Conservation (phyloP, 768 basidiomycete species). For the Boletales sp. region DNA sequence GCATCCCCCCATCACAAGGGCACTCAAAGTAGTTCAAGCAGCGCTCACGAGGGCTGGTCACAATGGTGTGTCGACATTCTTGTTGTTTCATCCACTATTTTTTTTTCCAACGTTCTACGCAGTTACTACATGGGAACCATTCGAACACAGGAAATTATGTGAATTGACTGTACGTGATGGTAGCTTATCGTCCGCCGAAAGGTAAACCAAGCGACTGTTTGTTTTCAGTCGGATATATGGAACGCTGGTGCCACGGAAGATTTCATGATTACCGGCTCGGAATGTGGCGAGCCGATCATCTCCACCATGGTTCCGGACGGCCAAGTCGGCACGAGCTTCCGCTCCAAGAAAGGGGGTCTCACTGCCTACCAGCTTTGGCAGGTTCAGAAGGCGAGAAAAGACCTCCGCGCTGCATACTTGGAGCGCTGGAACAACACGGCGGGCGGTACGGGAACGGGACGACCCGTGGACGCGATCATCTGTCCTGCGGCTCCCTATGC, state of each 20-base stretch:
- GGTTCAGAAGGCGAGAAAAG: conserved; percentile 44
- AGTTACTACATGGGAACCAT: conserved; percentile 72
- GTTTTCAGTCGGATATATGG: conserved; percentile 32
- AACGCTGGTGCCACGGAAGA: conserved; percentile 48
- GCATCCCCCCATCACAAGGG: conserved; percentile 62
- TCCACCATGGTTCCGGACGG: conserved; percentile 40
- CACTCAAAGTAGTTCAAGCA: conserved; percentile 50
- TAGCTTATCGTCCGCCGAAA: too few species aligned
- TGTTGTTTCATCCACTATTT: neutral
- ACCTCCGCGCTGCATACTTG: conserved; percentile 54
- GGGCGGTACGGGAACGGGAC: conserved; percentile 54
- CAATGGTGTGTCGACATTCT: conserved; percentile 40
- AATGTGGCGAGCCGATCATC: conserved; percentile 54
- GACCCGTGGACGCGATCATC: conserved; percentile 76
- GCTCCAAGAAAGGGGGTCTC: conserved; percentile 26
- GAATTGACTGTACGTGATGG: conserved; percentile 35
- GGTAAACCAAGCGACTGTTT: too few species aligned
- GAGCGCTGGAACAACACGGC: conserved; percentile 59
- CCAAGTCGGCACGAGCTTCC: conserved; percentile 21
- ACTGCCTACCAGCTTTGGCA: conserved; percentile 69
- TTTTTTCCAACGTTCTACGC: neutral
- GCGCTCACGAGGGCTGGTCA: conserved; percentile 64
- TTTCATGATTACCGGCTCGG: conserved; percentile 32
- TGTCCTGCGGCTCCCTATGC: conserved; percentile 56
- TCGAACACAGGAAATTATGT: conserved; percentile 48